Evolutionary conservation across 2,329 filamentous ascomycete species (phyloP).

Genomic region (Simplicillium sp.): DNA sequence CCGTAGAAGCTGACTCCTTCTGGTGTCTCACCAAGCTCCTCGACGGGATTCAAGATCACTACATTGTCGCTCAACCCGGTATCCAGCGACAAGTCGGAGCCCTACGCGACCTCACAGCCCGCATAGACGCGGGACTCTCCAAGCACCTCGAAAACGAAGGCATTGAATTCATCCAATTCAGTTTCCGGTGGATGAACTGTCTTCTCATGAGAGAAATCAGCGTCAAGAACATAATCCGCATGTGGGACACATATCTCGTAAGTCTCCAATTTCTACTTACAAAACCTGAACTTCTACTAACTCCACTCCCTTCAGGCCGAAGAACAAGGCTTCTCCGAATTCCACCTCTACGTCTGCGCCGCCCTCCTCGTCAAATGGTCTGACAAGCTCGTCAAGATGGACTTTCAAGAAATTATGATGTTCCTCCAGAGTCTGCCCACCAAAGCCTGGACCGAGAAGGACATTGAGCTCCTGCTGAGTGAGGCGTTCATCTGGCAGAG

Average conservation of each 20-base stretch:
- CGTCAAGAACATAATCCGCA: constrained; percentile 91
- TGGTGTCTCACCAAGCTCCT: constrained; percentile 97
- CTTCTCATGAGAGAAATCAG: constrained; percentile 95
- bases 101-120: constrained; percentile 77
- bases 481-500: constrained; percentile 99
- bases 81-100: constrained; percentile 91
- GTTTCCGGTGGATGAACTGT: constrained; percentile 99
- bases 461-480: constrained; percentile 88
- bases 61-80: constrained; percentile 93
- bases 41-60: constrained; percentile 99
- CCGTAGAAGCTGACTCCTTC: constrained; percentile 94
- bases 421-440: constrained; percentile 93
- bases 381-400: constrained; percentile 88
- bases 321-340: constrained; percentile 96
- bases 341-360: constrained; percentile 96
- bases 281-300: neutral
- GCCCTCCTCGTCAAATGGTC: constrained; percentile 99
- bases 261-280: constrained; percentile 19
- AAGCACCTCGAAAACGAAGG: constrained; percentile 85
- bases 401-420: constrained; percentile 99
- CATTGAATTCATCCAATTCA: constrained; percentile 98
- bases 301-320: constrained; percentile 46
- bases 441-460: constrained; percentile 91
- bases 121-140: constrained; percentile 76
- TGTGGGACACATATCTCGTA: constrained; percentile 99